Evolutionary conservation across 257 asterid species (phyloP), one percentile per base, ranked within the genome.

Genomic region (Leonotis leonurus): DNA sequence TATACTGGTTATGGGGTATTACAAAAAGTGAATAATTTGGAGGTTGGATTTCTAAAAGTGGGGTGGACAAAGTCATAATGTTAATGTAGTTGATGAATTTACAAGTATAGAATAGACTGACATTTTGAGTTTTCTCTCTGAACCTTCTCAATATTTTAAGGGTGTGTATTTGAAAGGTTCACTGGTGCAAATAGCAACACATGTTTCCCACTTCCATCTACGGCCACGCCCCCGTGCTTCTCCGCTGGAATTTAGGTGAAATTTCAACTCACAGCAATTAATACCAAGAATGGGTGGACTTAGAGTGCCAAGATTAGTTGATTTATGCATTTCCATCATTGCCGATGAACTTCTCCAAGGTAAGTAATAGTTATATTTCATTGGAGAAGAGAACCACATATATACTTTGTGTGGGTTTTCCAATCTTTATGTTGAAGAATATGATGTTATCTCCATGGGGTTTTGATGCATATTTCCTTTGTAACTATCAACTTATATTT

Each of bases 291-390:
- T 81, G 89, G 63, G 51, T 18, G 64, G 66, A n/a, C n/a, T n/a
- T n/a, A n/a, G n/a, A 62, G 80, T 70, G 71, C 88, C 94, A 24
- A 81, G 73, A 1, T 75, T 88, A 65, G 35, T 83, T 53, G 74
- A 73, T 67, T 68, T 85, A 62, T 88, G 96, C 79, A 29, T 77
- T 41, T 71, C 73, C 51, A 30, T 77, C 36, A 33, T 87, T 37
- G 86, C 78, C 18, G 83, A 81, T 50, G 90, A 78, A 57, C 79
- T 89, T 57, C 70, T 70, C 20, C 76, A 17, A 58, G 88, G 95
- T 87, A 45, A 54, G 3, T 64, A 5, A 59, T 8, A 24, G 18
- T 56, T 35, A 1, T 39, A 8, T 68, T 68, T 62, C 24, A 5
- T 26, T 29, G 3, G 40, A n/a, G 18, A 18, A 57, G 68, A 29